These are phyloP conservation scores for Diaporthe sp. DNA, from an alignment of 2,329 filamentous ascomycete genomes.

Conservation along the genomic window DNA sequence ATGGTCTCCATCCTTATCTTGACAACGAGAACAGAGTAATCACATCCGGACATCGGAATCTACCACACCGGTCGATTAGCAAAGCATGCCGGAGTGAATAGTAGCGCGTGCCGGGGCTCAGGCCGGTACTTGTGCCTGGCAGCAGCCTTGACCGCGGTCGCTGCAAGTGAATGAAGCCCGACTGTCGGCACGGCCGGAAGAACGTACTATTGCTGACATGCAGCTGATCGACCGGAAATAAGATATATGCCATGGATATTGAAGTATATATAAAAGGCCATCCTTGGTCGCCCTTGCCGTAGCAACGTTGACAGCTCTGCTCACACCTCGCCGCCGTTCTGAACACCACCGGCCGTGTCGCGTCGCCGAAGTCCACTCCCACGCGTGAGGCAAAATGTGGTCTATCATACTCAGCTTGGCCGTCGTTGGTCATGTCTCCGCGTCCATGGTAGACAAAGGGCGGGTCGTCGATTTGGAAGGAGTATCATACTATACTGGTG, in stretches of 20 bases:
- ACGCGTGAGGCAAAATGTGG: constrained; percentile 7
- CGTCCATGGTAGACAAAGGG: background rate
- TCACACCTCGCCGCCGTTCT: background rate
- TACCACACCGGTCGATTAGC: background rate
- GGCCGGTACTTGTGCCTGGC: background rate
- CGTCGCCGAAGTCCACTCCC: background rate
- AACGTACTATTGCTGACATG: background rate
- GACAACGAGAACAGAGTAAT: background rate
- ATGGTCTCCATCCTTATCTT: constrained; percentile 3
- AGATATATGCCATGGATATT: too few relatives aligned
- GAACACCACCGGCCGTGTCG: background rate
- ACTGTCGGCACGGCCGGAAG: background rate
- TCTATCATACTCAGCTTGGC: background rate
- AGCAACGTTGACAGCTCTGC: background rate
- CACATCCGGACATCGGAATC: background rate
- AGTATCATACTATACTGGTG: constrained; percentile 36
- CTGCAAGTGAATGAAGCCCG: background rate
- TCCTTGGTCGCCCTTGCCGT: background rate
- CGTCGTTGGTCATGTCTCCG: background rate
- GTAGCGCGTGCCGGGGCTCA: background rate
- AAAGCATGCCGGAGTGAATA: too few relatives aligned
- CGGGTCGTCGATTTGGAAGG: constrained; percentile 16
- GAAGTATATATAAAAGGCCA: background rate
- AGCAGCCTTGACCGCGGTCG: background rate
- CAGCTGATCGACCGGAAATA: background rate